Evolutionary conservation across 2,329 filamentous ascomycete genomes (phyloP).

Genomic region (Coniochaeta prunicola): DNA sequence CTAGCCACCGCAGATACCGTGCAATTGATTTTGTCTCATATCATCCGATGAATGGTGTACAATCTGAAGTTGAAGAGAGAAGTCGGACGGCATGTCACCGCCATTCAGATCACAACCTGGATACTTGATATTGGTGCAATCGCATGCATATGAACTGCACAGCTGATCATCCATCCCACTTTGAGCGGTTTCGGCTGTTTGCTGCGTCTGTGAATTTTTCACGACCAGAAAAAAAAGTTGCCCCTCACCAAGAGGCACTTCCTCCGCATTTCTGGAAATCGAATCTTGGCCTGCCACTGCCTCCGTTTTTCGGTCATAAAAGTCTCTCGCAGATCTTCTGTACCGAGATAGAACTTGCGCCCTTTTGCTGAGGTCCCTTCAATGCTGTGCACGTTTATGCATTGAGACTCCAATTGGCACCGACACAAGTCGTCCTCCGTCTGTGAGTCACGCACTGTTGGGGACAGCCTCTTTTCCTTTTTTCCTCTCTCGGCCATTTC

Average conservation of each 20-base stretch:
- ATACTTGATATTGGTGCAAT: background rate
- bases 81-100: background rate
- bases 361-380: conserved; percentile 10
- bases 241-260: background rate
- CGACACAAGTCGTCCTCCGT: conserved; percentile 7
- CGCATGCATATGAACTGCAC: background rate
- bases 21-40: background rate
- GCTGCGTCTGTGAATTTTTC: background rate
- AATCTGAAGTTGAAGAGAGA: background rate
- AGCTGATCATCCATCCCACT: conserved; percentile 5
- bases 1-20: background rate
- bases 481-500: background rate
- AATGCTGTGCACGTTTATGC: conserved; percentile 11
- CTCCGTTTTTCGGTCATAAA: conserved; percentile 3
- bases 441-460: conserved; percentile 1
- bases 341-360: background rate
- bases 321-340: background rate
- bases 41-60: background rate
- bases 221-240: background rate
- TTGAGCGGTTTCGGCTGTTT: conserved; percentile 16
- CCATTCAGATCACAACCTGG: background rate
- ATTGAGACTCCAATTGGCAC: conserved; percentile 9
- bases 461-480: background rate
- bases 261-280: conserved; percentile 1
- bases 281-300: background rate